phyloP scores from a whole-genome alignment of 225 moss, liverwort and hornwort genomes.

The Lunularia cruciata region DNA sequence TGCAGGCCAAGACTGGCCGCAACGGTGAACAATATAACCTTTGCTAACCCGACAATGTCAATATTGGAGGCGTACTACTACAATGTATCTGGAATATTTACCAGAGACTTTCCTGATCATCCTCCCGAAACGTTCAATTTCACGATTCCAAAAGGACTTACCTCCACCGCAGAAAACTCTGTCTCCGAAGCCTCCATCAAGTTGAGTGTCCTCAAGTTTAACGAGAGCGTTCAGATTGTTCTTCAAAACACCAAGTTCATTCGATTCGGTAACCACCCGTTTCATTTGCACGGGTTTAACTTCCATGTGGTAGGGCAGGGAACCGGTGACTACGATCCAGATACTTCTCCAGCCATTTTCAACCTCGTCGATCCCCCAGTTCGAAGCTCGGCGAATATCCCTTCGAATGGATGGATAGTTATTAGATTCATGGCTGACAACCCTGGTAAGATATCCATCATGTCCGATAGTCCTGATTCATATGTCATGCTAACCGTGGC shows the following conservation, averaged over 20 bases:
- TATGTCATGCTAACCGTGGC: too few relatives aligned
- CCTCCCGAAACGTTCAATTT: neutral
- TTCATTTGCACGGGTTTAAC: slow-evolving; percentile 5
- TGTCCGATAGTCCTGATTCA: too few relatives aligned
- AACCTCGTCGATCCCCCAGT: slow-evolving; percentile 6
- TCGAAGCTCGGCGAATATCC: neutral
- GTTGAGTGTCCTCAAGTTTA: neutral
- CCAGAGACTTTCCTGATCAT: neutral
- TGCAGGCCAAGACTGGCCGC: neutral
- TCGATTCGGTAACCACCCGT: neutral
- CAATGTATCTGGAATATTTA: neutral
- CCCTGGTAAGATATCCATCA: slow-evolving; percentile 16
- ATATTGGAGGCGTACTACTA: neutral
- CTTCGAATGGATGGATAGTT: neutral
- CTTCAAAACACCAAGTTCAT: neutral
- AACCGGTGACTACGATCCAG: neutral
- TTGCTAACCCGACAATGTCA: neutral
- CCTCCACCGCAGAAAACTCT: too few relatives aligned
- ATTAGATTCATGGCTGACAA: slow-evolving; percentile 14
- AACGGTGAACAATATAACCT: neutral
- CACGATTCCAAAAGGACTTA: neutral
- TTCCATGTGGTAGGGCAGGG: slow-evolving; percentile 1
- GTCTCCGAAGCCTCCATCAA: neutral
- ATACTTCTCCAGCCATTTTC: neutral
- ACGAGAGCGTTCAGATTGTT: neutral